These are phyloP conservation scores for Hirsutella minnesotensis DNA, from an alignment of 2,329 filamentous ascomycete species.

Conservation along the genomic window DNA sequence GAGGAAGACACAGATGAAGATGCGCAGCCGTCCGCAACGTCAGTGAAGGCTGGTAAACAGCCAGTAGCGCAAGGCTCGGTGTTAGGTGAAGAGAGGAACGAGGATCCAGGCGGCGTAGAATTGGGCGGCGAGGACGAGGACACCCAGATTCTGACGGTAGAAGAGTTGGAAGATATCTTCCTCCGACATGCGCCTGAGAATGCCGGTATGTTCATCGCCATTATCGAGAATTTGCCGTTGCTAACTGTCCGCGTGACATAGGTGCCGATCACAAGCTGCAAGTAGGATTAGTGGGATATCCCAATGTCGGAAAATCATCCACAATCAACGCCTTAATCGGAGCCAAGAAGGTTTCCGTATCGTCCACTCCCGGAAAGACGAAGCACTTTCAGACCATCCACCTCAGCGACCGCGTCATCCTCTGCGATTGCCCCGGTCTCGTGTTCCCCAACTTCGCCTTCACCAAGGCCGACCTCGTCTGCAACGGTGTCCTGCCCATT, in stretches of 20 bases:
- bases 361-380: conserved; percentile 92
- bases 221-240: background rate
- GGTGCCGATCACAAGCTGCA: conserved; percentile 56
- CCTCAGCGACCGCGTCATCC: conserved; percentile 74
- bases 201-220: conserved; percentile 26
- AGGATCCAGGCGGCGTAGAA: conserved; percentile 21
- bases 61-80: conserved; percentile 10
- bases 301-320: conserved; percentile 97
- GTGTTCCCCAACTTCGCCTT: conserved; percentile 97
- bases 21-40: conserved; percentile 6
- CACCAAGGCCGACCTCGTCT: conserved; percentile 92
- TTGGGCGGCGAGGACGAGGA: conserved; percentile 31
- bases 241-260: conserved; percentile 9
- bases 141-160: conserved; percentile 77
- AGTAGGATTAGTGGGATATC: conserved; percentile 92
- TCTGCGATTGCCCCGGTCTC: conserved; percentile 96
- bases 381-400: conserved; percentile 99
- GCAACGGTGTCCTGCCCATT: conserved; percentile 88
- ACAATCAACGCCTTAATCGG: conserved; percentile 99
- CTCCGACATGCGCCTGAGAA: conserved; percentile 53
- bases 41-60: conserved; percentile 16
- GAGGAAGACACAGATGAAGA: conserved; percentile 33
- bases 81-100: conserved; percentile 13
- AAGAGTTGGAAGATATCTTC: conserved; percentile 86
- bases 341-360: conserved; percentile 96